Evolutionary conservation across 257 asterid species (phyloP).

Genomic region (Ophiorrhiza pumila): DNA sequence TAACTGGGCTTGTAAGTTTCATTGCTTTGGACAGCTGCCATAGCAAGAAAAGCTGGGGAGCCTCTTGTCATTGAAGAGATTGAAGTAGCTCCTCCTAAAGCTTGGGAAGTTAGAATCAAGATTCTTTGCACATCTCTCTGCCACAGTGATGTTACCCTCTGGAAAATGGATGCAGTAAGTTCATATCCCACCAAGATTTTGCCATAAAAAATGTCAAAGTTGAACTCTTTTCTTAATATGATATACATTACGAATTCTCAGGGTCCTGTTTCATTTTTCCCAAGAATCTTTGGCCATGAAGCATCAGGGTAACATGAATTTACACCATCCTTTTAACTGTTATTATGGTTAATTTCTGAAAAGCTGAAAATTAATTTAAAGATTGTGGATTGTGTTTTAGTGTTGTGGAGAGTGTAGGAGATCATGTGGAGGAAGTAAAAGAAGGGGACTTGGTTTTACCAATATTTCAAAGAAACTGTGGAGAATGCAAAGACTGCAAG

Average conservation of each 20-base stretch:
- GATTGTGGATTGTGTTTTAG: slow-evolving; percentile 1
- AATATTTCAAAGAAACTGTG: slow-evolving; percentile 34
- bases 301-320: slow-evolving; percentile 34
- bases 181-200: slow-evolving; percentile 4
- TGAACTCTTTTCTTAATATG: neutral
- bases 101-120: slow-evolving; percentile 52
- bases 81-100: slow-evolving; percentile 42
- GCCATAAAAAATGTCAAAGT: neutral
- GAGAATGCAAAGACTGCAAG: slow-evolving; percentile 40
- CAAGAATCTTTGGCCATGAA: slow-evolving; percentile 48
- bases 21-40: slow-evolving; percentile 35
- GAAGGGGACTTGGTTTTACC: slow-evolving; percentile 40
- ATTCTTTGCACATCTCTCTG: slow-evolving; percentile 47
- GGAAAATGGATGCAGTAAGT: slow-evolving; percentile 35
- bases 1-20: neutral
- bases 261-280: slow-evolving; percentile 32
- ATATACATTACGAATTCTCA: slow-evolving; percentile 1
- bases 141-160: slow-evolving; percentile 38
- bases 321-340: neutral
- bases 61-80: slow-evolving; percentile 45
- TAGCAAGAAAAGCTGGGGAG: slow-evolving; percentile 42
- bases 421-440: slow-evolving; percentile 40
- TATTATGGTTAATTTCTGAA: neutral
- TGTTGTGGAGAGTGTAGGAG: slow-evolving; percentile 46
- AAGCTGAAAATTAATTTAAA: neutral